Evolutionary conservation across 1,284 basidiomycete genomes (phyloP), one percentile per base, ranked within the genome.

Genomic region (Malassezia sympodialis): DNA sequence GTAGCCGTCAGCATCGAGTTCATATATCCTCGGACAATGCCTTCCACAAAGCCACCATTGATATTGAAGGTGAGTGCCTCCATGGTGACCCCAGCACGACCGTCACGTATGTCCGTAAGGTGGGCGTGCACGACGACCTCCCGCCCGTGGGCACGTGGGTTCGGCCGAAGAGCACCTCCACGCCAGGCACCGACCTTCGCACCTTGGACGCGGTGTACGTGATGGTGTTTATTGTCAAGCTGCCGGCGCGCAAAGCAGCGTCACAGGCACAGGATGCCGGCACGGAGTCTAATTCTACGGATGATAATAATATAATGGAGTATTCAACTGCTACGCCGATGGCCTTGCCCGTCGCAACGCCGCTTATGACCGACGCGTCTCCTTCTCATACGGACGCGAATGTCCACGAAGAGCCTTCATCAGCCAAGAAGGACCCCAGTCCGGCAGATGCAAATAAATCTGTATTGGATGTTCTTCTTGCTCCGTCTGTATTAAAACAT

Each of bases 21-120:
- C 77, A 90, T 91, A 82, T 93, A 96, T 4, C 94, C 94, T 66
- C 94, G 80, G 14, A 96, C 83, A 41, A 96, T 85, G 31, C 87
- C 94, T 76, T 98, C 72, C 27, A 71, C 56, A 58, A 59, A 73
- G 55, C 71, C 71, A 47, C 62, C 60, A 47, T 65, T 59, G 51
- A 70, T 62, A 53, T 73, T 73, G 61, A 72, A 73, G 7, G 68
- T 62, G 49, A 73, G 60, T 63, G 63, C 60, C 56, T 73, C 70
- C 67, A 69, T 71, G 31, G 17, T 45, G 21, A 26, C 24, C 31
- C 35, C 51, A 43, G 21, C 35, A 35, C 23, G 27, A 17, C 39
- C 6, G 23, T 5, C 42, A 45, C 26, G 43, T 11, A 15, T 26
- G 42, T 14, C 19, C 37, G 37, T 39, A 19, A 19, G 37, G 11